These are phyloP conservation scores for Trametes villosa DNA, from an alignment of 768 basidiomycete species.

Conservation along the genomic window DNA sequence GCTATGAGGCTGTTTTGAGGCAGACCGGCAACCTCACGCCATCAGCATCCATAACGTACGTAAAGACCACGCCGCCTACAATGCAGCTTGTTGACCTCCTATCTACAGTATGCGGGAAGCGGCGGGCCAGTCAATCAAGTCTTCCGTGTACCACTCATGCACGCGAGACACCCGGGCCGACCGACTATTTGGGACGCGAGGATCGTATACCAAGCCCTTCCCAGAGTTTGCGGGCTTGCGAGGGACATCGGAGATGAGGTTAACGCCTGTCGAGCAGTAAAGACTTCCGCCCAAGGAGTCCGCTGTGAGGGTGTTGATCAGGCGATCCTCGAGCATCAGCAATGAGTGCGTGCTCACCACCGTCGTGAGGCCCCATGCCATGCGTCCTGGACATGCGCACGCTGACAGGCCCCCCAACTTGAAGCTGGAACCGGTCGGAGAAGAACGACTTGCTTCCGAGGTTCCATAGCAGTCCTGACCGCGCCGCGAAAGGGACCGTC, in stretches of 20 bases:
- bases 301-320: slow-evolving; percentile 45
- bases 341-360: no score
- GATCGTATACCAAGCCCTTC: slow-evolving; percentile 62
- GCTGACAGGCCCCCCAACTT: slow-evolving; percentile 87
- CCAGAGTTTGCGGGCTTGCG: slow-evolving; percentile 82
- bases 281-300: slow-evolving; percentile 86
- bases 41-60: slow-evolving; percentile 81
- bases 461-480: slow-evolving; percentile 72
- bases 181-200: slow-evolving; percentile 61
- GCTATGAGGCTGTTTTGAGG: slow-evolving; percentile 82
- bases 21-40: slow-evolving; percentile 74
- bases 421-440: slow-evolving; percentile 90
- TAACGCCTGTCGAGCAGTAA: slow-evolving; percentile 77
- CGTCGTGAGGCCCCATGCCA: slow-evolving; percentile 78
- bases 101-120: slow-evolving; percentile 75
- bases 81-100: not conserved
- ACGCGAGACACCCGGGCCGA: slow-evolving; percentile 79
- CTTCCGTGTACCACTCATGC: slow-evolving; percentile 80
- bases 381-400: slow-evolving; percentile 79
- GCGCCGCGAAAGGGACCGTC: slow-evolving; percentile 76
- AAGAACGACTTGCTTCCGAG: slow-evolving; percentile 61
- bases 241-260: slow-evolving; percentile 82
- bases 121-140: slow-evolving; percentile 82
- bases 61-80: not conserved
- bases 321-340: no score